Conservation (phyloP, 192 early-diverging fungal species). For the Coemansia sp. region DNA sequence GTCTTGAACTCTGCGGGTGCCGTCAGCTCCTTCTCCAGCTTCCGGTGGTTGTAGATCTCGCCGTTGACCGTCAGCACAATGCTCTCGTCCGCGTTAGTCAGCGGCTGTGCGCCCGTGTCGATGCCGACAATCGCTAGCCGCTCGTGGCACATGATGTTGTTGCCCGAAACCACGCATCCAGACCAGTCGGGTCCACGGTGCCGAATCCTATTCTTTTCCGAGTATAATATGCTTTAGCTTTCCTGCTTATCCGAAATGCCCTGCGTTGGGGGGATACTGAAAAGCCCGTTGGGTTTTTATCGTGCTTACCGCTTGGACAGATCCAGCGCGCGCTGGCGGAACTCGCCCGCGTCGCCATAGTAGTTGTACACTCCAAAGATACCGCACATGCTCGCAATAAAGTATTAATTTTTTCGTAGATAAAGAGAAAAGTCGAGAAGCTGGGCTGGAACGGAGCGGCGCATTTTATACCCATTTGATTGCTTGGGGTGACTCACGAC, state of each 20-base stretch:
- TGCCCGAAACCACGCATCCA: conserved; percentile 76
- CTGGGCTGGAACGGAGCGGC: not conserved
- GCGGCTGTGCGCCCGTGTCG: conserved; percentile 93
- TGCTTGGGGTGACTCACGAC: not conserved
- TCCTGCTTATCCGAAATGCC: not conserved
- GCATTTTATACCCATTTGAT: not conserved
- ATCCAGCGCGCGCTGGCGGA: conserved; percentile 79
- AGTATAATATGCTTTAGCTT: not conserved
- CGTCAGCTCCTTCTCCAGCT: conserved; percentile 74
- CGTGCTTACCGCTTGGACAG: conserved; percentile 62
- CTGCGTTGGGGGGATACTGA: not conserved
- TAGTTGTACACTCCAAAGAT: conserved; percentile 95
- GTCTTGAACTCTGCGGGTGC: conserved; percentile 81
- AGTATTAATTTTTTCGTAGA: not conserved
- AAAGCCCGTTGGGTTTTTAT: not conserved
- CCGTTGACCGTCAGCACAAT: conserved; percentile 93
- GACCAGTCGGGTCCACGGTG: conserved; percentile 99
- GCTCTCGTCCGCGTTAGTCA: conserved; percentile 87
- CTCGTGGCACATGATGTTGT: conserved; percentile 95
- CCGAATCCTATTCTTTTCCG: conserved; percentile 60
- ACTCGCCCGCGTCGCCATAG: conserved; percentile 69
- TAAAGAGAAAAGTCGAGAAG: not conserved
- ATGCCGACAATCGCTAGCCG: conserved; percentile 98
- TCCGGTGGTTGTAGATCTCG: conserved; percentile 98
- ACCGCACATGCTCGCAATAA: conserved; percentile 78